These are phyloP conservation scores for Lupinus albus DNA, from an alignment of 306 rosid species.

Conservation along the genomic window DNA sequence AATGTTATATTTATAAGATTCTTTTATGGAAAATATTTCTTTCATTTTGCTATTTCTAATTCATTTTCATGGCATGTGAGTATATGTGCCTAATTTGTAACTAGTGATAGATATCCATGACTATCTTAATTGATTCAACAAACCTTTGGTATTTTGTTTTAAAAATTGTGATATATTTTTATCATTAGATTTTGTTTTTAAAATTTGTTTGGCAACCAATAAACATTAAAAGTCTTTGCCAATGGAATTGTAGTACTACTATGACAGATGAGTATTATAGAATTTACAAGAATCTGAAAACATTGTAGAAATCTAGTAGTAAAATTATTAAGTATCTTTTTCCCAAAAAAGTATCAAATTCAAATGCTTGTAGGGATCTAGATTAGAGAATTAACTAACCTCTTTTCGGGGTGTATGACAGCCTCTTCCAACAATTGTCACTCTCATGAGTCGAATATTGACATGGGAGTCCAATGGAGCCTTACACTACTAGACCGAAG, in stretches of 20 bases:
- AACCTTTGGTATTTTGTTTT: not conserved
- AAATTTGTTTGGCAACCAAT: not conserved
- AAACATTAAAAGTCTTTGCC: not conserved
- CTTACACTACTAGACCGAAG: too few relatives aligned
- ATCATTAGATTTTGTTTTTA: slow-evolving; percentile 3
- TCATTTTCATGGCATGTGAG: not conserved
- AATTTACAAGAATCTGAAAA: not conserved
- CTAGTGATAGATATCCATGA: not conserved
- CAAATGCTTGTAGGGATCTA: not conserved
- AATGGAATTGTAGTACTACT: not conserved
- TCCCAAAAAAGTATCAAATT: not conserved
- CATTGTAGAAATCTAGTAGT: not conserved
- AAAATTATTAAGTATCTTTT: not conserved
- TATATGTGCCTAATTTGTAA: not conserved
- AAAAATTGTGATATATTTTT: not conserved
- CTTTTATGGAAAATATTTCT: not conserved
- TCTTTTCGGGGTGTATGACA: too few relatives aligned
- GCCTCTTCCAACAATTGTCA: too few relatives aligned
- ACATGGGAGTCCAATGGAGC: too few relatives aligned
- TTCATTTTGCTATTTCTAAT: not conserved
- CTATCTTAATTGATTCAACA: not conserved
- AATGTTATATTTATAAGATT: not conserved
- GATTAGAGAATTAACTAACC: too few relatives aligned
- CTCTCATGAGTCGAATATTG: too few relatives aligned
- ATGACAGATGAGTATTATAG: not conserved